Evolutionary conservation across 805 yeast species (phyloP), one percentile per base, ranked within the genome.

Genomic region (Kodamaea laetipori): DNA sequence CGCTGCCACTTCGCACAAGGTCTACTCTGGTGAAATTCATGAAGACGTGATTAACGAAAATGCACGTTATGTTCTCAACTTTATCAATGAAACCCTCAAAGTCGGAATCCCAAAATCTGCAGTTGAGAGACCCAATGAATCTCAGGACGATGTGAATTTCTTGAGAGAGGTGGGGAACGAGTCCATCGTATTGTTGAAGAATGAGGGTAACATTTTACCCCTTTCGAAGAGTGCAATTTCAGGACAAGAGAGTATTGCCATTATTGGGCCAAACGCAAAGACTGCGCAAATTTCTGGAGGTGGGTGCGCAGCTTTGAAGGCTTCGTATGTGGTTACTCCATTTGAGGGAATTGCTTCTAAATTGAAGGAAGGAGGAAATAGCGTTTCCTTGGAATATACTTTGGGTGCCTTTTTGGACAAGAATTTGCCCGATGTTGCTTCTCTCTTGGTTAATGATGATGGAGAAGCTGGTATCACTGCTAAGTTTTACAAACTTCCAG

Each of bases 211-310:
- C 19, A 45, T 75, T 3, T 60, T 79, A 44, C 86, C 86, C 1
- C 64, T 81, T 37, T 53, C 63, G 5, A 37, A 36, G 25, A 21
- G 10, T 4, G 40, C 45, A 3, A 11, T 4, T 7, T 8, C 11
- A 4, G 35, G 33, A 11, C 26, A 36, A 21, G 24, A 34, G 19
- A 54, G 53, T 38, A 64, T 72, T 25, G 77, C 79, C 1, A 74
- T 81, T 13, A 76, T 81, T 53, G 87, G 86, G 3, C 84, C 84
- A 27, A 78, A 76, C 48, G 84, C 79, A 19, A 76, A 69, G 49
- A 58, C 55, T 36, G 65, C 79, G 5, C 70, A 73, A 30, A 74
- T 67, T 47, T 73, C 79, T 17, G 85, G 86, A 45, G 86, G 86
- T 49, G 86, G 86, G 6, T 79, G 84, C 15, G 83, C 84, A 27